phyloP scores from a whole-genome alignment of 208 protist genomes.

The Trypanosoma cruzi region DNA sequence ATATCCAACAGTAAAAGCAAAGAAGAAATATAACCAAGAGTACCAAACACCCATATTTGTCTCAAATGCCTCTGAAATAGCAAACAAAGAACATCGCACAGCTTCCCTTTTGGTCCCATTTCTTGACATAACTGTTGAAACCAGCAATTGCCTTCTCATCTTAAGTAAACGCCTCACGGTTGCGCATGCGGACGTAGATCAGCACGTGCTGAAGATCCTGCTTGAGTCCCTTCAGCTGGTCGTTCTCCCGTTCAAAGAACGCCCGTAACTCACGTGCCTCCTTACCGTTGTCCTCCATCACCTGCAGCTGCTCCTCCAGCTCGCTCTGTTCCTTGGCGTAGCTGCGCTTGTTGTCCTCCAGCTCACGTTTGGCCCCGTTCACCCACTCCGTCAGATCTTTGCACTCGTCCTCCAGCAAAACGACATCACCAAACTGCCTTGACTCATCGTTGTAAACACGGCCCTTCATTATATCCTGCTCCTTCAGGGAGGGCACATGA shows the following conservation, averaged over 20 bases:
- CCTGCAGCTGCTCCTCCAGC: conserved; percentile 52
- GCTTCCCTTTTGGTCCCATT: too few species aligned
- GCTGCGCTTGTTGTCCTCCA: conserved; percentile 54
- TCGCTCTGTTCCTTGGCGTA: conserved; percentile 37
- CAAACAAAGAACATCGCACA: too few species aligned
- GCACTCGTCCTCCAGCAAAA: conserved; percentile 49
- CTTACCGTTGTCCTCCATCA: conserved; percentile 49
- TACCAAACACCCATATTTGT: too few species aligned
- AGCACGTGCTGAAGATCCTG: conserved; percentile 79
- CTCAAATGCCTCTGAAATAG: too few species aligned
- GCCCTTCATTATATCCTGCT: conserved; percentile 37
- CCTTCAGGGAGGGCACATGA: conserved; percentile 40
- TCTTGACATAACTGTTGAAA: too few species aligned
- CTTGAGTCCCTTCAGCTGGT: conserved; percentile 70
- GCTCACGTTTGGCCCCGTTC: conserved; percentile 57
- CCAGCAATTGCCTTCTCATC: too few species aligned
- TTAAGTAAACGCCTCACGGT: too few species aligned
- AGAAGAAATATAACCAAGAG: too few species aligned
- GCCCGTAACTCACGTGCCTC: conserved; percentile 64
- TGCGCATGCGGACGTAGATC: too few species aligned
- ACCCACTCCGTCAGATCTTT: conserved; percentile 72
- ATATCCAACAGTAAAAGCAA: too few species aligned
- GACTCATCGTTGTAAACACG: conserved; percentile 55
- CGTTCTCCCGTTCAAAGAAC: conserved; percentile 58
- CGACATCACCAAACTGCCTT: conserved; percentile 46